phyloP scores from a whole-genome alignment of 441 rosid species.

The Manihot esculenta region DNA sequence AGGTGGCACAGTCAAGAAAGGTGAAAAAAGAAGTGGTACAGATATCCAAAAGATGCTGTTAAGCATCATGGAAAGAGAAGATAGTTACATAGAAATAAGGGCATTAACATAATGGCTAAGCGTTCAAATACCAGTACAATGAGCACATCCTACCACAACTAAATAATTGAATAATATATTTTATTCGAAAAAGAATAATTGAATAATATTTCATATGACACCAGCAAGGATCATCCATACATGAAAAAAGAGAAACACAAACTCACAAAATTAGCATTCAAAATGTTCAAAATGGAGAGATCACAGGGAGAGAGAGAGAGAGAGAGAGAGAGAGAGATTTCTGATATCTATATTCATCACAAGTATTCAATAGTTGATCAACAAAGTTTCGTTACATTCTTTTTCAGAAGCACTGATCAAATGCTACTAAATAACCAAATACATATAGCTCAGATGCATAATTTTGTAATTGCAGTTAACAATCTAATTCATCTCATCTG shows the following conservation, averaged over 20 bases:
- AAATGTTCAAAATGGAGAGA: not conserved
- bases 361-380: not conserved
- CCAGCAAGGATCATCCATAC: not conserved
- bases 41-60: constrained; percentile 13
- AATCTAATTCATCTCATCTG: constrained; percentile 12
- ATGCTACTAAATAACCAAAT: constrained; percentile 2
- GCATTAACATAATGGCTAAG: not conserved
- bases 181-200: no score
- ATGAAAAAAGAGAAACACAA: not conserved
- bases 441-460: not conserved
- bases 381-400: not conserved
- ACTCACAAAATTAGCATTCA: no score
- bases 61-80: constrained; percentile 18
- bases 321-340: not conserved
- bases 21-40: not conserved
- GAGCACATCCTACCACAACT: not conserved
- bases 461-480: constrained; percentile 10
- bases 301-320: not conserved
- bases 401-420: constrained; percentile 9
- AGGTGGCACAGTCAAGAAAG: constrained; percentile 8
- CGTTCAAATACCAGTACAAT: not conserved
- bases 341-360: not conserved
- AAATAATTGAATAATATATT: not conserved
- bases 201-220: not conserved
- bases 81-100: constrained; percentile 1